Evolutionary conservation across 2,329 filamentous ascomycete species (phyloP).

Genomic region (Erysiphe pulchra): DNA sequence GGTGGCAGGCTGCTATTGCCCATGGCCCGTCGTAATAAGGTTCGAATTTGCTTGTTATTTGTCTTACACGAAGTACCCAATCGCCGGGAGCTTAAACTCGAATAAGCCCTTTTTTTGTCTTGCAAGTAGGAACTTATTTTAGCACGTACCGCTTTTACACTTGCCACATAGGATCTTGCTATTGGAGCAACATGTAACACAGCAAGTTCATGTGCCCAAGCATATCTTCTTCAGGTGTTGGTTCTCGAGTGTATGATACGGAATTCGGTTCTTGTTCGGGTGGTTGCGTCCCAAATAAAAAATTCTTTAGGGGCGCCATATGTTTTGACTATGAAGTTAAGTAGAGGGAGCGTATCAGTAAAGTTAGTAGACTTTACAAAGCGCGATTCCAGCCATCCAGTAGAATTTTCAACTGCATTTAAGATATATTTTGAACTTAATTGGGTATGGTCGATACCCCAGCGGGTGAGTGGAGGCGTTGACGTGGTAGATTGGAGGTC

Average conservation of each 20-base stretch:
- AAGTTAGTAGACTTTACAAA: background rate
- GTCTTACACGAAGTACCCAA: no score
- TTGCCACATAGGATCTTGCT: no score
- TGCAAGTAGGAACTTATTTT: background rate
- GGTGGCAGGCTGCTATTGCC: no score
- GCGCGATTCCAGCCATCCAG: background rate
- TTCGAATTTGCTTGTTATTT: no score
- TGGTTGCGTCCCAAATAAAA: no score
- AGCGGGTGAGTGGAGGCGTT: background rate
- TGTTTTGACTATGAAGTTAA: background rate
- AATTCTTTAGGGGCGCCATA: background rate
- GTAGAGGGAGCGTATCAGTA: background rate
- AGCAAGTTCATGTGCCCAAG: background rate
- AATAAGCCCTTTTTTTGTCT: background rate
- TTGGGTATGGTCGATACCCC: background rate
- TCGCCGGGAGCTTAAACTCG: background rate
- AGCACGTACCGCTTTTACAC: background rate
- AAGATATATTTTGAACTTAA: background rate
- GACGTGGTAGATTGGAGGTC: background rate
- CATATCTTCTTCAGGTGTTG: background rate
- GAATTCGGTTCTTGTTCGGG: background rate
- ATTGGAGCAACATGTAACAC: background rate
- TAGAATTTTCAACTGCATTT: background rate
- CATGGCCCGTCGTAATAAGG: no score
- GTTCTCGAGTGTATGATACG: background rate